A percentile compares a stretch with the other conserved stretches of the same genome.
Evolutionary conservation across 208 protist species (phyloP).

Genomic region (Wallacemonas collosoma): DNA sequence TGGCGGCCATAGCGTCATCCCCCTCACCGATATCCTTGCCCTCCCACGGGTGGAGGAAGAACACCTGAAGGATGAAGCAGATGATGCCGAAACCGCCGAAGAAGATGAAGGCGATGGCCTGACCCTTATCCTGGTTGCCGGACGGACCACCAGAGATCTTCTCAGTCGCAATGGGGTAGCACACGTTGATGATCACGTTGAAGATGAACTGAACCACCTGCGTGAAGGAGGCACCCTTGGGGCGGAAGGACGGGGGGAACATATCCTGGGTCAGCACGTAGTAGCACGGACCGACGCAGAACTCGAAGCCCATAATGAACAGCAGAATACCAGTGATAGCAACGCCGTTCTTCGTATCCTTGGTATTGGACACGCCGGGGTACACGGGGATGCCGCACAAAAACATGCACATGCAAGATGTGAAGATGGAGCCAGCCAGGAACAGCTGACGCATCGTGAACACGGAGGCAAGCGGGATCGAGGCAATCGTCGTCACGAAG

Average conservation of each 20-base stretch:
- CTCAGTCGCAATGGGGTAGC: constrained; percentile 82
- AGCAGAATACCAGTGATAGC: constrained; percentile 79
- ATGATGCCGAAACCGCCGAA: constrained; percentile 69
- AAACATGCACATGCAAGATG: constrained; percentile 70
- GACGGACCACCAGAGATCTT: constrained; percentile 77
- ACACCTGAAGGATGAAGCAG: constrained; percentile 72
- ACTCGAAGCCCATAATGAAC: constrained; percentile 80
- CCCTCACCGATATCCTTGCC: constrained; percentile 2
- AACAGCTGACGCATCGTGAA: constrained; percentile 83
- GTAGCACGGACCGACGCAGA: constrained; percentile 79
- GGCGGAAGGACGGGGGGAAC: constrained; percentile 82
- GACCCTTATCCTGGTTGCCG: constrained; percentile 86
- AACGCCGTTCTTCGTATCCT: constrained; percentile 58
- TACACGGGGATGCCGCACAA: constrained; percentile 82
- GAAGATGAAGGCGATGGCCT: constrained; percentile 88
- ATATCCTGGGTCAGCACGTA: constrained; percentile 83
- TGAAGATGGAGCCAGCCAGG: constrained; percentile 55
- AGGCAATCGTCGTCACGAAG: constrained; percentile 79
- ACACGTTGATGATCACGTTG: constrained; percentile 90
- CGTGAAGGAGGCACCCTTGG: constrained; percentile 64
- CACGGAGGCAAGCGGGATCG: constrained; percentile 63
- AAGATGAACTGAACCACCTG: constrained; percentile 80
- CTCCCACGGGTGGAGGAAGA: constrained; percentile 77
- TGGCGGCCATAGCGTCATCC: neutral
- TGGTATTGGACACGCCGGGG: constrained; percentile 52